phyloP scores from a whole-genome alignment of 768 basidiomycete species.

The Mrakia gelida region DNA sequence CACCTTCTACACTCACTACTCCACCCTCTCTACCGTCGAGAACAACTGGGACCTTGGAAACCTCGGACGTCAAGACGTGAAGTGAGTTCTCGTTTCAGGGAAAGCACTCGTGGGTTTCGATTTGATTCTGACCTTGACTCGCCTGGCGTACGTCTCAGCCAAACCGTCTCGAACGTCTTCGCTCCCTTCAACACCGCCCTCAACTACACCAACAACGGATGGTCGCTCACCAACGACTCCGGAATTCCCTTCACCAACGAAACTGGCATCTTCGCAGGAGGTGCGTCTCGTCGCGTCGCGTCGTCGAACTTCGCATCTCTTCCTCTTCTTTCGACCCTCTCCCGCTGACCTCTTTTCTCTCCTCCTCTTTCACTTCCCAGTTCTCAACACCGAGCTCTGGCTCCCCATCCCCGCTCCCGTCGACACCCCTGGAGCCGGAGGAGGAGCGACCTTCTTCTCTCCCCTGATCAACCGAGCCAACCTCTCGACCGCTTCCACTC shows the following conservation, averaged over 20 bases:
- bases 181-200: constrained; percentile 48
- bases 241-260: constrained; percentile 48
- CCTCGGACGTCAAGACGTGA: constrained; percentile 58
- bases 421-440: constrained; percentile 15
- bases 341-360: not conserved
- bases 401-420: constrained; percentile 13
- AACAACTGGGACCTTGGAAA: constrained; percentile 61
- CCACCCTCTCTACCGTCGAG: constrained; percentile 55
- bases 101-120: too few species aligned
- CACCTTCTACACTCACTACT: constrained; percentile 60
- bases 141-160: constrained; percentile 8
- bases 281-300: not conserved
- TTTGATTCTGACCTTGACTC: not conserved
- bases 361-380: not conserved
- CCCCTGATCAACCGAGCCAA: not conserved
- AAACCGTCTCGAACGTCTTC: constrained; percentile 53
- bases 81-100: too few species aligned
- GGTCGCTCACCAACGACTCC: constrained; percentile 40
- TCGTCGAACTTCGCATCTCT: not conserved
- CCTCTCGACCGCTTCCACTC: not conserved
- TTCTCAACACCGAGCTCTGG: constrained; percentile 5
- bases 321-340: not conserved
- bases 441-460: constrained; percentile 18
- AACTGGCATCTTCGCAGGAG: constrained; percentile 49
- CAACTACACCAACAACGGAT: constrained; percentile 51